Evolutionary conservation across 257 asterid genomes (phyloP).

Genomic region (Solanum boliviense): DNA sequence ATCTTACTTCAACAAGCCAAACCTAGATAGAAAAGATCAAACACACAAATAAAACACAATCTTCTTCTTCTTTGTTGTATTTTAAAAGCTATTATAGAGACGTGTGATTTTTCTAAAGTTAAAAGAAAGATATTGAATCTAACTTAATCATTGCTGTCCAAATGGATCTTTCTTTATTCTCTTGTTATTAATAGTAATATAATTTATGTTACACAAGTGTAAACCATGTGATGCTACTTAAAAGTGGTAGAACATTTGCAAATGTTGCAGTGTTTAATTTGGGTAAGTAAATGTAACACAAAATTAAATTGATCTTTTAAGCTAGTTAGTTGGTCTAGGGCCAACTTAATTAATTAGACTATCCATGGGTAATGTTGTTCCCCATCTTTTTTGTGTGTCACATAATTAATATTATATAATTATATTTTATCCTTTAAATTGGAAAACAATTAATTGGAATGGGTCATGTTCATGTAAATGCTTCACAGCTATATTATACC

Average conservation of each 20-base stretch:
- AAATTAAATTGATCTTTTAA: conserved; percentile 6
- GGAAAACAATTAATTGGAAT: not conserved
- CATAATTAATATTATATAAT: not conserved
- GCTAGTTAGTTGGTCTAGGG: not conserved
- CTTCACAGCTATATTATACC: conserved; percentile 1
- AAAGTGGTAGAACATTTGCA: not conserved
- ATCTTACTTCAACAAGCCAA: not conserved
- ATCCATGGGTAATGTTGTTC: not conserved
- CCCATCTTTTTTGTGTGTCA: not conserved
- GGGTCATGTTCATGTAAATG: conserved; percentile 12
- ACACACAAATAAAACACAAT: not conserved
- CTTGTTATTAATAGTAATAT: not conserved
- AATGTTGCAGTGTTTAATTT: not conserved
- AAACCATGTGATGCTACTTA: not conserved
- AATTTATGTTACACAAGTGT: not conserved
- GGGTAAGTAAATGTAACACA: not conserved
- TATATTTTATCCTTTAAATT: not conserved
- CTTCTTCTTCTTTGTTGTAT: not conserved
- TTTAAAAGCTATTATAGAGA: too few relatives aligned
- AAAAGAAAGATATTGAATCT: not conserved
- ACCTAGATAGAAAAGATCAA: not conserved
- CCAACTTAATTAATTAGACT: not conserved
- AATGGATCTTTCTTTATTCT: not conserved
- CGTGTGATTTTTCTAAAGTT: not conserved
- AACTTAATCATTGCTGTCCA: not conserved